Base-by-base conservation (phyloP, 1,284 basidiomycete genomes). In the Cryptococcus neoformans region DNA sequence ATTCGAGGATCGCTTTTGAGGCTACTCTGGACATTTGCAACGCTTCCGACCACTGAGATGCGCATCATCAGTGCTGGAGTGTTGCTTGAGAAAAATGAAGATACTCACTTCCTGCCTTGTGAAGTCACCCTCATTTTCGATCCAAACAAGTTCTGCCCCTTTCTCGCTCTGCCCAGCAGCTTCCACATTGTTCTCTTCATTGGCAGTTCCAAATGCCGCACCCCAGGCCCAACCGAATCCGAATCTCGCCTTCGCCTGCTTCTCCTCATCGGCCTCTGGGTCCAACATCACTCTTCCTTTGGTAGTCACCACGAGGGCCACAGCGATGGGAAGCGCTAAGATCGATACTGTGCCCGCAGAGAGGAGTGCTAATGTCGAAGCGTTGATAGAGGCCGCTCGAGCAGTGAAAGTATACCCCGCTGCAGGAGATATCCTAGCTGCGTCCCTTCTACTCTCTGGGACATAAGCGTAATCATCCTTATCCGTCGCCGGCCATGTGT, bases 341-440 rank as follows among this genome's bases (percentile, higher is more conserved):
- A 58, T 52, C 8, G 56, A 44, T 17, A 61, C 44, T 3, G 53
- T 55, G 1, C 96, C 95, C 2, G 93, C 91, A 58, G 85, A 87
- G 62, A 91, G 83, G 39, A 99, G 83, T 0, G 95, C 92, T 41
- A 99, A 83, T 3, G 93, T 95, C 1, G 92, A 90, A 16, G 88
- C 93, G 75, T 99, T 99, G 70, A 99, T 90, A 63, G 91, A 88
- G 4, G 93, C 87, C 54, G 92, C 80, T 65, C 75, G 73, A 1
- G 69, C 62, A 1, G 73, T 65, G 16, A 74, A 70, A 0, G 72
- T 68, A 11, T 62, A 62, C 10, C 45, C 49, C 41, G 53, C 56
- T 11, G 52, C 28, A 8, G 59, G 60, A n/a, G 54, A 55, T 16
- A 35, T 17, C 28, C 41, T 51, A 47, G 38, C 47, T 16, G 38